A percentile compares a stretch with the other conserved stretches of the same genome.
These are phyloP conservation scores for Geranium rotundifolium DNA, from an alignment of 345 rosid species.

Conservation along the genomic window DNA sequence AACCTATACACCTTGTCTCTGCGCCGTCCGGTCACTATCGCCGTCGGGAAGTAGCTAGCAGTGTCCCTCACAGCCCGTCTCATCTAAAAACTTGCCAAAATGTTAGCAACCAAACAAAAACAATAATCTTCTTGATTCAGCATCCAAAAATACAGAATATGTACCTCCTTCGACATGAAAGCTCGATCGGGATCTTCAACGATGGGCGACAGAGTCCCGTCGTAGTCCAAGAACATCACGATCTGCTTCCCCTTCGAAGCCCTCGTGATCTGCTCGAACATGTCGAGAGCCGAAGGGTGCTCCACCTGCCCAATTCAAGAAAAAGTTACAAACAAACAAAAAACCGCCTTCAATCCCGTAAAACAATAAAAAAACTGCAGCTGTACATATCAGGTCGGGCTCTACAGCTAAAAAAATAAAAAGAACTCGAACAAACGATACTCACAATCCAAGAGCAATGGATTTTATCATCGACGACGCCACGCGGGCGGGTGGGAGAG, in stretches of 20 bases:
- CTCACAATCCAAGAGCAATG: slow-evolving; percentile 56
- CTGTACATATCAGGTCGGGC: no score
- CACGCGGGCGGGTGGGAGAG: slow-evolving; percentile 63
- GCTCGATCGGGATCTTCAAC: slow-evolving; percentile 93
- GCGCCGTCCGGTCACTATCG: slow-evolving; percentile 91
- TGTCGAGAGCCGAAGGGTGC: slow-evolving; percentile 75
- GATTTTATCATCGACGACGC: slow-evolving; percentile 27
- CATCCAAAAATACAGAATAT: background rate
- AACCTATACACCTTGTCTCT: slow-evolving; percentile 85
- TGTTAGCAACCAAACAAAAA: no score
- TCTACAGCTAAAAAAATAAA: background rate
- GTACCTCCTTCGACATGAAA: slow-evolving; percentile 72
- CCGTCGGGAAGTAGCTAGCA: slow-evolving; percentile 75
- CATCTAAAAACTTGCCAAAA: slow-evolving; percentile 36
- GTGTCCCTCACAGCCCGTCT: slow-evolving; percentile 60
- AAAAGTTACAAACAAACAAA: background rate
- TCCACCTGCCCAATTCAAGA: slow-evolving; percentile 27
- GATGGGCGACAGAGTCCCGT: slow-evolving; percentile 94
- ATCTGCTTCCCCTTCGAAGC: slow-evolving; percentile 66
- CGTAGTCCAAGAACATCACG: slow-evolving; percentile 93
- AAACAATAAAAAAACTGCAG: no score
- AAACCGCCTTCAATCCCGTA: no score
- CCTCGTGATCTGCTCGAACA: slow-evolving; percentile 54
- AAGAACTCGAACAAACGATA: background rate
- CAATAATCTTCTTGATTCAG: background rate